Conservation (phyloP, 371 early-diverging fungal species). For the Mucor velutinosus region DNA sequence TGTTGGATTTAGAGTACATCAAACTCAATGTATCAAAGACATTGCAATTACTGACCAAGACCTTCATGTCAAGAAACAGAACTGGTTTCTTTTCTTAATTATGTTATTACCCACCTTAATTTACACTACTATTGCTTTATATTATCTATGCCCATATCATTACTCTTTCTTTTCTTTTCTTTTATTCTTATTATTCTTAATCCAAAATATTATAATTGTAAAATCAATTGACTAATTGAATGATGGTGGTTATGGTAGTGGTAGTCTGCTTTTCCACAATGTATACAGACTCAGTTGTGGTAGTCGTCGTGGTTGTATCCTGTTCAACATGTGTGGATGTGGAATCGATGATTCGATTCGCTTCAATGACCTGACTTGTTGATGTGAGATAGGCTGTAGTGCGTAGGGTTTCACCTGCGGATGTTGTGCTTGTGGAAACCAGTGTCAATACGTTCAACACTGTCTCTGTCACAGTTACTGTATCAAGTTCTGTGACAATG, state of each 20-base stretch:
- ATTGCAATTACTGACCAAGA: constrained; percentile 41
- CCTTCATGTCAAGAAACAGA: constrained; percentile 49
- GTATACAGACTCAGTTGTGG: background rate
- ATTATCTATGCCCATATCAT: too few relatives aligned
- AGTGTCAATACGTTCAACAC: background rate
- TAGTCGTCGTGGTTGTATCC: background rate
- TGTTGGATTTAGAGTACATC: constrained; percentile 92
- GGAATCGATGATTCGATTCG: background rate
- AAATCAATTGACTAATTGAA: background rate
- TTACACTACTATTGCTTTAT: too few relatives aligned
- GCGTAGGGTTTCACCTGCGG: background rate
- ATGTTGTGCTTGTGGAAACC: background rate
- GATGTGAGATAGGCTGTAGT: background rate
- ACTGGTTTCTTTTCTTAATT: constrained; percentile 3
- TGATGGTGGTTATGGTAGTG: background rate
- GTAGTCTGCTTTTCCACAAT: background rate
- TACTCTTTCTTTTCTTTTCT: background rate
- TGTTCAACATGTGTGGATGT: background rate
- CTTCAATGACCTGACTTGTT: background rate
- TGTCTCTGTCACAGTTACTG: background rate
- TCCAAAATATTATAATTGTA: background rate
- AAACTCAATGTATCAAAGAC: constrained; percentile 69
- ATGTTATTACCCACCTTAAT: background rate
- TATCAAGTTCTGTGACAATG: background rate
- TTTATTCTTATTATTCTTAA: background rate